Percentiles rank a stretch among this genome's conserved stretches.
Evolutionary conservation across 1,284 basidiomycete genomes (phyloP).

Genomic region (Malassezia caprae): DNA sequence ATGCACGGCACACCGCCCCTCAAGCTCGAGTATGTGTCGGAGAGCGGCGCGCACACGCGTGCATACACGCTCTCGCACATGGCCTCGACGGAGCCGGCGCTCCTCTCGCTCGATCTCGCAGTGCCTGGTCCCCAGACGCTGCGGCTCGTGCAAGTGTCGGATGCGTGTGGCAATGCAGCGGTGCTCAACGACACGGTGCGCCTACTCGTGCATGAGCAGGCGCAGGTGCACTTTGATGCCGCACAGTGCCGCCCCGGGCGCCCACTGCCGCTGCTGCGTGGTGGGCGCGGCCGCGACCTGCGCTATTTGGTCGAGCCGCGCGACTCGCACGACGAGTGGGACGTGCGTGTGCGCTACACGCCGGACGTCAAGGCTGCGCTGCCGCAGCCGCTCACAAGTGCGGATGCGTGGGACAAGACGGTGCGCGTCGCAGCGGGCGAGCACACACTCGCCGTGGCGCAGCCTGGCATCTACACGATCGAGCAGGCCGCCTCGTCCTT

Average conservation of each 20-base stretch:
- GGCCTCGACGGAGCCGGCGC: not conserved
- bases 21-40: conserved; percentile 29
- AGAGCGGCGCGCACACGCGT: conserved; percentile 9
- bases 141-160: conserved; percentile 29
- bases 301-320: conserved; percentile 14
- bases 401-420: conserved; percentile 16
- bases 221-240: conserved; percentile 62
- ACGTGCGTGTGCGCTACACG: conserved; percentile 22
- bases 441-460: conserved; percentile 21
- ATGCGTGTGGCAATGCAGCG: conserved; percentile 40
- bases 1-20: conserved; percentile 40
- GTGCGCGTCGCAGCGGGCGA: conserved; percentile 15
- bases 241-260: conserved; percentile 59
- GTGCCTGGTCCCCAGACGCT: conserved; percentile 32
- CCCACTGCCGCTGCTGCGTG: conserved; percentile 63
- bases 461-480: conserved; percentile 74
- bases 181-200: not conserved
- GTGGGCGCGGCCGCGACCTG: conserved; percentile 17
- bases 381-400: conserved; percentile 9
- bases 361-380: conserved; percentile 22
- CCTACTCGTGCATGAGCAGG: conserved; percentile 65
- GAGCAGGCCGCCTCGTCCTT: conserved; percentile 62
- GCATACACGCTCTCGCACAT: conserved; percentile 3
- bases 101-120: conserved; percentile 24
- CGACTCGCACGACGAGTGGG: not conserved